Conservation (phyloP, 2,329 filamentous ascomycete genomes). For the Talaromyces funiculosus region DNA sequence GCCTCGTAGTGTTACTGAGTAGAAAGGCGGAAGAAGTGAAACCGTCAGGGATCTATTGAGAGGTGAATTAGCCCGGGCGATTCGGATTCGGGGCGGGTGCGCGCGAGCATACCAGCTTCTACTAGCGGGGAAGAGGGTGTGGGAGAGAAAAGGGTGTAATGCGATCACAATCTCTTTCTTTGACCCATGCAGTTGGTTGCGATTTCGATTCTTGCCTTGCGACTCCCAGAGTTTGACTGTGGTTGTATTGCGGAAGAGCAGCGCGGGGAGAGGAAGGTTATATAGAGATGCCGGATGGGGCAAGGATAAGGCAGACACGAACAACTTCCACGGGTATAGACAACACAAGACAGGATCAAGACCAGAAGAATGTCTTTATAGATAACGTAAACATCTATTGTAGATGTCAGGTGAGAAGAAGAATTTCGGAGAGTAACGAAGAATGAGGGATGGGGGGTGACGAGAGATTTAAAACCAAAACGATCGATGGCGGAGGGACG, state of each 20-base stretch:
- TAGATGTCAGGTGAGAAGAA: neutral
- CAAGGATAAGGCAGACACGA: neutral
- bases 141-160: neutral
- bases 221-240: neutral
- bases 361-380: neutral
- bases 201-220: neutral
- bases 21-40: neutral
- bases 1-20: neutral
- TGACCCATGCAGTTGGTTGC: neutral
- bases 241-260: neutral
- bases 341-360: neutral
- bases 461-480: slow-evolving; percentile 4
- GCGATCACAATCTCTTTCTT: neutral
- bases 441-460: neutral
- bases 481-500: neutral
- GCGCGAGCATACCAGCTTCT: neutral
- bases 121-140: neutral
- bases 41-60: neutral
- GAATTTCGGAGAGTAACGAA: neutral
- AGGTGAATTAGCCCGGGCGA: neutral
- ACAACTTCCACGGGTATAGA: neutral
- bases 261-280: neutral
- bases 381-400: neutral
- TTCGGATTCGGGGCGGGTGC: neutral
- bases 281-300: neutral